A percentile compares a stretch with the other conserved stretches of the same genome.
Conservation (phyloP, 441 rosid genomes). For the Lepidium campestre region DNA sequence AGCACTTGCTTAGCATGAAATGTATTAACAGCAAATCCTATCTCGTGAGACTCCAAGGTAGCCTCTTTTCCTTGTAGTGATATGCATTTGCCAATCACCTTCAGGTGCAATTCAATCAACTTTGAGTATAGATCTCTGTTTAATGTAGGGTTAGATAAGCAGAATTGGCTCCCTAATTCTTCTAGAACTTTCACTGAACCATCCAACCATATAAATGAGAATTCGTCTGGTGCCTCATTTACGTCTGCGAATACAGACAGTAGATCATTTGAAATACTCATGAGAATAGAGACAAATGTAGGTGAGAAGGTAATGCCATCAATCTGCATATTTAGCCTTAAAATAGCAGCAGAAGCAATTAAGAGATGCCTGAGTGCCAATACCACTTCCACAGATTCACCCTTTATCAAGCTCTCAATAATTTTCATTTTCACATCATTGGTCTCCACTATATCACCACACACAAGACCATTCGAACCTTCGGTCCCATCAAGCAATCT, state of each 20-base stretch:
- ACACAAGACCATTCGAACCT: slow-evolving; percentile 29
- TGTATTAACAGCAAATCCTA: slow-evolving; percentile 53
- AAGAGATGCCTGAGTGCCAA: slow-evolving; percentile 68
- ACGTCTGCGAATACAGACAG: slow-evolving; percentile 51
- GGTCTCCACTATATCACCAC: slow-evolving; percentile 30
- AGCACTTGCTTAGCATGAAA: slow-evolving; percentile 30
- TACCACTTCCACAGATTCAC: slow-evolving; percentile 50
- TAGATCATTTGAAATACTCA: slow-evolving; percentile 48
- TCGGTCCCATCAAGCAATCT: slow-evolving; percentile 25
- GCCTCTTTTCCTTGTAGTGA: slow-evolving; percentile 76
- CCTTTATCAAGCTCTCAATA: slow-evolving; percentile 52
- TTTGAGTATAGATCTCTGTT: slow-evolving; percentile 44
- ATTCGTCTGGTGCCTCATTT: slow-evolving; percentile 39
- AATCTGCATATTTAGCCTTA: slow-evolving; percentile 55
- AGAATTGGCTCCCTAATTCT: slow-evolving; percentile 64
- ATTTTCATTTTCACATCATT: slow-evolving; percentile 31
- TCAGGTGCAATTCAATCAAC: slow-evolving; percentile 65
- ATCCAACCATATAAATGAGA: slow-evolving; percentile 71
- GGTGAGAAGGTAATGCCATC: slow-evolving; percentile 34
- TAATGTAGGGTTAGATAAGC: slow-evolving; percentile 37
- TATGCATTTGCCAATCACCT: slow-evolving; percentile 79
- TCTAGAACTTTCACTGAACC: slow-evolving; percentile 75
- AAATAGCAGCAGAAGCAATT: slow-evolving; percentile 64
- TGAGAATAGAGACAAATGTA: slow-evolving; percentile 40
- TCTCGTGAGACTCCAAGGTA: slow-evolving; percentile 68